Percentiles rank a stretch among this genome's conserved stretches.
phyloP scores from a whole-genome alignment of 208 protist genomes.

The Trypanosoma boissoni region DNA sequence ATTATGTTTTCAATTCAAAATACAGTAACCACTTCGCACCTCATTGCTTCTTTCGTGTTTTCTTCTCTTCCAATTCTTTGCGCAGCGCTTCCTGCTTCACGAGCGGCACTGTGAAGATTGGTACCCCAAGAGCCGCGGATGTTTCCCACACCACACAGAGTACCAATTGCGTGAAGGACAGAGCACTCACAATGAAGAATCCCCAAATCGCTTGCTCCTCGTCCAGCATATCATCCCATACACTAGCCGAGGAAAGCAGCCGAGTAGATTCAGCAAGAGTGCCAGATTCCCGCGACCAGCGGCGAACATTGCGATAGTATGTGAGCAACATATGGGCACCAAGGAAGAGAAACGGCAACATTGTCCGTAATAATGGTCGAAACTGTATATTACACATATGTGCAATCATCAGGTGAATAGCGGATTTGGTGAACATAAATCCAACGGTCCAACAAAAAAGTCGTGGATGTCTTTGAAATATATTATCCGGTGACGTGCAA shows the following conservation, averaged over 20 bases:
- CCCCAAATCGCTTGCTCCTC: slow-evolving; percentile 59
- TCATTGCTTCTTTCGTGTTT: slow-evolving; percentile 10
- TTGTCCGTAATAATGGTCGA: slow-evolving; percentile 57
- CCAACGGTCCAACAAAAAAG: slow-evolving; percentile 84
- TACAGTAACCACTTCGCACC: no score
- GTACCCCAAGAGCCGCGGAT: slow-evolving; percentile 41
- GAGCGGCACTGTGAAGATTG: slow-evolving; percentile 54
- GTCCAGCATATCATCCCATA: slow-evolving; percentile 22
- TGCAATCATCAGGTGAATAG: slow-evolving; percentile 81
- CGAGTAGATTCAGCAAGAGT: not conserved
- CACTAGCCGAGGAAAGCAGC: not conserved
- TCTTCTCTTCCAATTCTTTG: slow-evolving; percentile 19
- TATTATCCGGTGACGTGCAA: slow-evolving; percentile 53
- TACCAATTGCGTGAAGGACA: slow-evolving; percentile 60
- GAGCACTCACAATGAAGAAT: slow-evolving; percentile 54
- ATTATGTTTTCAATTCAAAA: not conserved
- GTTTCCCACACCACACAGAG: slow-evolving; percentile 42
- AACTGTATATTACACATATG: slow-evolving; percentile 58
- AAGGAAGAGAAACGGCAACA: slow-evolving; percentile 64
- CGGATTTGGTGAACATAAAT: slow-evolving; percentile 73
- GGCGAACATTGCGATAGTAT: slow-evolving; percentile 38
- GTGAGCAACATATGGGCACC: slow-evolving; percentile 48
- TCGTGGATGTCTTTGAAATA: slow-evolving; percentile 74
- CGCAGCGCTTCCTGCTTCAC: slow-evolving; percentile 45
- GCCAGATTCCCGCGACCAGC: not conserved